Conservation (phyloP, 2,329 filamentous ascomycete species). For the Zymoseptoria crescenta region DNA sequence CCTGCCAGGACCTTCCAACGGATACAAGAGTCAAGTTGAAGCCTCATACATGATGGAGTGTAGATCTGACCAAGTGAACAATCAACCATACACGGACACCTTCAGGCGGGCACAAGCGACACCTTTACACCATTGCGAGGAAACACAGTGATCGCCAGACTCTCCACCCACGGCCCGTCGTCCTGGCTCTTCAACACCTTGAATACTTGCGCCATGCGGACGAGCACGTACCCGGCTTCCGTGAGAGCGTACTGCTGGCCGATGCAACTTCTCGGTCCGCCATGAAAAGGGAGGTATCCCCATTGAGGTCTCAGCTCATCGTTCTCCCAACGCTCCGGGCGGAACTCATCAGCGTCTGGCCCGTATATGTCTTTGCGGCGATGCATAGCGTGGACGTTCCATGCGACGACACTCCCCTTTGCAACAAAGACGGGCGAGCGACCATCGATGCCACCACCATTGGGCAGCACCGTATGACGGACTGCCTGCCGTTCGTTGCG, state of each 20-base stretch:
- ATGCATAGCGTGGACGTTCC: constrained; percentile 51
- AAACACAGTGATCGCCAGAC: constrained; percentile 24
- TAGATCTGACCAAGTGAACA: background rate
- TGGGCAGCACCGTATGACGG: constrained; percentile 62
- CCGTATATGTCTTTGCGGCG: constrained; percentile 50
- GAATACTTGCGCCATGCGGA: constrained; percentile 37
- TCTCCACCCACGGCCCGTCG: constrained; percentile 24
- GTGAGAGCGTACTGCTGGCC: constrained; percentile 41
- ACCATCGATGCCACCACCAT: constrained; percentile 45
- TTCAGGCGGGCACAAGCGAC: constrained; percentile 13
- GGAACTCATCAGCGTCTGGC: constrained; percentile 36
- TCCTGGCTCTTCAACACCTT: constrained; percentile 16
- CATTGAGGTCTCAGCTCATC: constrained; percentile 10
- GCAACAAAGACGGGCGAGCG: constrained; percentile 45
- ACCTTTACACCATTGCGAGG: constrained; percentile 26
- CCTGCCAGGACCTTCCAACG: background rate
- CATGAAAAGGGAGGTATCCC: constrained; percentile 22
- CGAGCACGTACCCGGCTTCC: constrained; percentile 39
- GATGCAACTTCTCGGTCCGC: constrained; percentile 38
- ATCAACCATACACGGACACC: background rate
- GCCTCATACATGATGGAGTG: background rate
- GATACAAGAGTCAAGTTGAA: background rate
- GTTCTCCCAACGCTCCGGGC: constrained; percentile 30
- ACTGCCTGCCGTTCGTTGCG: background rate
- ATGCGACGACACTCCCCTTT: constrained; percentile 14